A percentile compares a stretch with the other conserved stretches of the same genome.
These are phyloP conservation scores for Fusarium sterilihyphosum DNA, from an alignment of 2,329 filamentous ascomycete species.

Conservation along the genomic window DNA sequence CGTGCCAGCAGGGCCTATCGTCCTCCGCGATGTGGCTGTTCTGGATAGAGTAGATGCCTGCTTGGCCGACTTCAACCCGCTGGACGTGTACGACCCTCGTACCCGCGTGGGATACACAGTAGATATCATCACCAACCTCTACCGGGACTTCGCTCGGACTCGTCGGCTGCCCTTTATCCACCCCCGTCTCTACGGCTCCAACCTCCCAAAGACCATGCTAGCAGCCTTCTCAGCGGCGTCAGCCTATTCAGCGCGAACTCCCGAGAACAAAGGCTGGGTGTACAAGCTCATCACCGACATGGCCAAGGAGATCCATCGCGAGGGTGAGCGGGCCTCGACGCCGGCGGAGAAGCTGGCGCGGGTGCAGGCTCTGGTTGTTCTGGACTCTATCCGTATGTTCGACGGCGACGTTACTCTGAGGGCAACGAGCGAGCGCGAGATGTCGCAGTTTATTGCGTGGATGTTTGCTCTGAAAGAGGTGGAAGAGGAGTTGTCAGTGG, in stretches of 20 bases:
- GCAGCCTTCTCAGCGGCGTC: slow-evolving; percentile 53
- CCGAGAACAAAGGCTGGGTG: slow-evolving; percentile 52
- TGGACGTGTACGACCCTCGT: slow-evolving; percentile 50
- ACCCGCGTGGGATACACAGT: slow-evolving; percentile 51
- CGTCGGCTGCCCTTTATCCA: slow-evolving; percentile 56
- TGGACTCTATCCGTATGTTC: slow-evolving; percentile 55
- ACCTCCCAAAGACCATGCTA: slow-evolving; percentile 53
- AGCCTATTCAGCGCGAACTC: slow-evolving; percentile 51
- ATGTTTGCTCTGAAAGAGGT: slow-evolving; percentile 47
- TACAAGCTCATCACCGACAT: slow-evolving; percentile 53
- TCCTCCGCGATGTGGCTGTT: slow-evolving; percentile 46
- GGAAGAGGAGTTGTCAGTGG: slow-evolving; percentile 48
- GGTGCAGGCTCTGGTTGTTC: slow-evolving; percentile 54
- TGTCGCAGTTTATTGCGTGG: slow-evolving; percentile 51
- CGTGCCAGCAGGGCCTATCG: slow-evolving; percentile 28
- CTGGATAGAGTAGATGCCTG: slow-evolving; percentile 37
- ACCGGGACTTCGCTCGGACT: slow-evolving; percentile 48
- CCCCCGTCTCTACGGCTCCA: slow-evolving; percentile 52
- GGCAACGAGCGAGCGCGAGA: slow-evolving; percentile 54
- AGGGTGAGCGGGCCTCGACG: slow-evolving; percentile 46
- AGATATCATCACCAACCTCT: slow-evolving; percentile 46
- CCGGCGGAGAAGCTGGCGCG: slow-evolving; percentile 54
- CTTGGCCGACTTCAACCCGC: slow-evolving; percentile 42
- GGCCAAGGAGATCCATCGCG: slow-evolving; percentile 49
- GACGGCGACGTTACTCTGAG: slow-evolving; percentile 55